Percentiles rank a stretch among this genome's conserved stretches.
Conservation (phyloP, 805 yeast species). For the Kluyveromyces lactis region DNA sequence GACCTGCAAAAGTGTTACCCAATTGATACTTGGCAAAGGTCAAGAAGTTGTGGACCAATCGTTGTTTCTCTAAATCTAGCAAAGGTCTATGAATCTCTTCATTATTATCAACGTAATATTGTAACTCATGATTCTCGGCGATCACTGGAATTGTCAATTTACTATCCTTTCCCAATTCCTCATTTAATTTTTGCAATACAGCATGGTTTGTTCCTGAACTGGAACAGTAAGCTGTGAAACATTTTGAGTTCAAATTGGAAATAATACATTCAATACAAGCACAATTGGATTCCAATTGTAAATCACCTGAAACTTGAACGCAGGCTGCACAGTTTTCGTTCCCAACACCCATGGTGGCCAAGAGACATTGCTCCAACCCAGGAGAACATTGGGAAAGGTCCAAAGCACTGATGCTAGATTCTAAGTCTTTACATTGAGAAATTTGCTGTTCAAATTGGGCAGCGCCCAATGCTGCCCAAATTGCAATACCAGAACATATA, state of each 20-base stretch:
- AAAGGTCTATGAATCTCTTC: background rate
- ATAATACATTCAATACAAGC: slow-evolving; percentile 16
- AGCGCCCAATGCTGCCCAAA: background rate
- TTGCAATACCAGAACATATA: background rate
- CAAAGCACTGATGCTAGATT: background rate
- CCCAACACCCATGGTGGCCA: slow-evolving; percentile 7
- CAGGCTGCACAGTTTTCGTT: slow-evolving; percentile 13
- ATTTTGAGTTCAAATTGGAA: slow-evolving; percentile 8
- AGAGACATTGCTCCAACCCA: slow-evolving; percentile 9
- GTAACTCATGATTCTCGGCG: slow-evolving; percentile 2
- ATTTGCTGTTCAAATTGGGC: slow-evolving; percentile 3
- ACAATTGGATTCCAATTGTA: slow-evolving; percentile 14
- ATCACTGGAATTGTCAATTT: background rate
- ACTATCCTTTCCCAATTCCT: background rate
- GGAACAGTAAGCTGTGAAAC: slow-evolving; percentile 11
- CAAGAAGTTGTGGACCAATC: slow-evolving; percentile 1
- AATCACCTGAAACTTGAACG: slow-evolving; percentile 8
- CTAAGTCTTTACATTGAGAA: slow-evolving; percentile 1
- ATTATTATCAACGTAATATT: slow-evolving; percentile 1
- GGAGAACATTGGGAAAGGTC: slow-evolving; percentile 1
- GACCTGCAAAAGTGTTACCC: background rate
- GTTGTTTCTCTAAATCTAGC: background rate
- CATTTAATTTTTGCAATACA: slow-evolving; percentile 2
- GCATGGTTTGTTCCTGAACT: background rate
- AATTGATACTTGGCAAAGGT: background rate